A percentile compares a stretch with the other conserved stretches of the same genome.
Evolutionary conservation across 371 early-diverging fungal genomes (phyloP).

Genomic region (Haplosporangium sp.): DNA sequence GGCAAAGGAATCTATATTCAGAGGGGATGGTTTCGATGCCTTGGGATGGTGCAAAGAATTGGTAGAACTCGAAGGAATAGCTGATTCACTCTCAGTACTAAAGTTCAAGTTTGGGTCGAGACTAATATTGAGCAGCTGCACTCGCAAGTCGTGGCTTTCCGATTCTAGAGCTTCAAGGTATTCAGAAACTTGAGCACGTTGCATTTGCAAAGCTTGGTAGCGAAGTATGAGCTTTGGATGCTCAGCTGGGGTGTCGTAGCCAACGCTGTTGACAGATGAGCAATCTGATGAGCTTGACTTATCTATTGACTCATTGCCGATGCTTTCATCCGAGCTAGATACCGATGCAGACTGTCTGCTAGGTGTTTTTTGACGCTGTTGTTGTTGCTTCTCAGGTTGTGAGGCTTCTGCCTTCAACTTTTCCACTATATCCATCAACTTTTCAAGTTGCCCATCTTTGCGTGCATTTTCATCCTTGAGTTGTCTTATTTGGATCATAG

Average conservation of each 20-base stretch:
- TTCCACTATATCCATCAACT: slow-evolving; percentile 15
- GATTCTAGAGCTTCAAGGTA: slow-evolving; percentile 24
- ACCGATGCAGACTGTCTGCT: neutral
- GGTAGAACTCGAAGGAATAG: slow-evolving; percentile 1
- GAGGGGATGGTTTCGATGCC: slow-evolving; percentile 14
- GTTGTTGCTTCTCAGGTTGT: slow-evolving; percentile 15
- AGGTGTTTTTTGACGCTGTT: neutral
- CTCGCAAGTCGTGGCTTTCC: slow-evolving; percentile 34
- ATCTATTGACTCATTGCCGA: neutral
- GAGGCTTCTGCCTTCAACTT: slow-evolving; percentile 5
- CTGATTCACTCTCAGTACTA: neutral
- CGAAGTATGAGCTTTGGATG: slow-evolving; percentile 34
- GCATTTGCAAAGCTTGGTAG: slow-evolving; percentile 31
- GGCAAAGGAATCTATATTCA: slow-evolving; percentile 12
- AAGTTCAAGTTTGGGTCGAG: neutral
- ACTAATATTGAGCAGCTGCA: slow-evolving; percentile 17
- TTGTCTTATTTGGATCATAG: slow-evolving; percentile 16
- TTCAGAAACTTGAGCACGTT: slow-evolving; percentile 33
- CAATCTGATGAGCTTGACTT: neutral
- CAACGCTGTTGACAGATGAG: slow-evolving; percentile 37
- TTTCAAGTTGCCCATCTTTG: slow-evolving; percentile 39
- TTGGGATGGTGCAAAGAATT: slow-evolving; percentile 19
- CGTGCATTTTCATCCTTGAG: slow-evolving; percentile 39
- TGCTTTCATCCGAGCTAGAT: neutral
- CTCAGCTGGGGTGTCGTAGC: slow-evolving; percentile 23